Evolutionary conservation across 495 filamentous ascomycete species (phyloP).

Genomic region (Aspergillus diversus): DNA sequence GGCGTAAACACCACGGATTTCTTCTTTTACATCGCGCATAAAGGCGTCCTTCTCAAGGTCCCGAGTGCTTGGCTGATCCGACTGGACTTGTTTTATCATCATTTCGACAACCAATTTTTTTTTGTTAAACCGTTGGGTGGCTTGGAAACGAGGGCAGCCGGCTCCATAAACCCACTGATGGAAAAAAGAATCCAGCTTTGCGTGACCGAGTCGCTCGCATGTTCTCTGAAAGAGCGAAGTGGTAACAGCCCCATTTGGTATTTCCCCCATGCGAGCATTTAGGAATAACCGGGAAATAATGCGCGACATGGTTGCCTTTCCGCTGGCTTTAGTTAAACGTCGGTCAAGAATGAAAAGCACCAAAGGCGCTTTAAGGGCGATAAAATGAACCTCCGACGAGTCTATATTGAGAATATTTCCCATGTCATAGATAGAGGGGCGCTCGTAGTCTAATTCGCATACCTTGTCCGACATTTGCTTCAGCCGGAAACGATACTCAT

Average conservation of each 20-base stretch:
- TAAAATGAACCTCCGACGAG: conserved; percentile 80
- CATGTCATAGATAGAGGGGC: conserved; percentile 81
- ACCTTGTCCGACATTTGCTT: conserved; percentile 83
- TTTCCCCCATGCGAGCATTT: conserved; percentile 76
- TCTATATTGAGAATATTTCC: conserved; percentile 80
- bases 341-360: conserved; percentile 94
- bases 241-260: conserved; percentile 71
- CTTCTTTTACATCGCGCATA: conserved; percentile 80
- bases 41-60: conserved; percentile 70
- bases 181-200: conserved; percentile 85
- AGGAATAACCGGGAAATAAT: conserved; percentile 82
- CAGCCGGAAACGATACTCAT: conserved; percentile 89
- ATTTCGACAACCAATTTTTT: conserved; percentile 96
- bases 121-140: conserved; percentile 92
- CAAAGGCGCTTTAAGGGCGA: conserved; percentile 87
- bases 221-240: conserved; percentile 73
- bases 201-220: conserved; percentile 86
- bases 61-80: conserved; percentile 50
- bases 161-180: conserved; percentile 88
- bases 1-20: conserved; percentile 68
- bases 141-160: conserved; percentile 83
- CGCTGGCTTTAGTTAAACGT: conserved; percentile 82
- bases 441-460: conserved; percentile 76
- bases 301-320: conserved; percentile 78
- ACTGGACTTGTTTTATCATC: conserved; percentile 81